Evolutionary conservation across 2,329 filamentous ascomycete genomes (phyloP), one percentile per base, ranked within the genome.

Genomic region (Thermothelomyces thermophilus): DNA sequence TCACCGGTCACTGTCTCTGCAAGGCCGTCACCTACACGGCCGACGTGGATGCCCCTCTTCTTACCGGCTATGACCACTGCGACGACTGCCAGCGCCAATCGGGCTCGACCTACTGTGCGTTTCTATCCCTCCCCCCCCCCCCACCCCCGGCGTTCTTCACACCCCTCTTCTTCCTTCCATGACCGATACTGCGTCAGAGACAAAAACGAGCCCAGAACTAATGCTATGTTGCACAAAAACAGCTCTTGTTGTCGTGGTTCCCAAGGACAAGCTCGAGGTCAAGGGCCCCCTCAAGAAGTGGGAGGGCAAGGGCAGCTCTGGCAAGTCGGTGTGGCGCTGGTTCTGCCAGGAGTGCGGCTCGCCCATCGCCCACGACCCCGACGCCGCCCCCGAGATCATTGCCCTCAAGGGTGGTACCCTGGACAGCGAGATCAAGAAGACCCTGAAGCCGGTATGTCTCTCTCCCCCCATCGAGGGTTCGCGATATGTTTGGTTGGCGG

Each of bases 71-170:
- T 65, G 84, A 86, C 64, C 82, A 86, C 72, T 86, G 82, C 62
- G 82, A 86, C 63, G 82, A 85, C 68, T 86, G 82, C 74, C 82
- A 86, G 69, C 80, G 82, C 62, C 82, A 86, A 69, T 77, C 69
- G 44, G 82, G 82, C 56, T 84, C 80, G 16, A 84, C 82, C 51
- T 86, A 86, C 67, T 85, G 79, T 53, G 35, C 40, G 35, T 43
- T 6, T 34, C 33, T 10, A 35, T 28, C 24, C n/a, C 16, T 37
- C 35, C 28, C 9, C 5, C 31, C 2, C 13, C 7, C n/a, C 9
- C 33, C 14, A n/a, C 11, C 37, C 30, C 19, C 9, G 16, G 17
- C 20, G 16, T 39, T 24, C 37, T 22, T 16, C 16, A 40, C 19
- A n/a, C 37, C 17, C 11, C 37, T 17, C 11, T 13, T 31, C 28